These are phyloP conservation scores for Metschnikowia orientalis DNA, from an alignment of 805 yeast genomes.

Conservation along the genomic window DNA sequence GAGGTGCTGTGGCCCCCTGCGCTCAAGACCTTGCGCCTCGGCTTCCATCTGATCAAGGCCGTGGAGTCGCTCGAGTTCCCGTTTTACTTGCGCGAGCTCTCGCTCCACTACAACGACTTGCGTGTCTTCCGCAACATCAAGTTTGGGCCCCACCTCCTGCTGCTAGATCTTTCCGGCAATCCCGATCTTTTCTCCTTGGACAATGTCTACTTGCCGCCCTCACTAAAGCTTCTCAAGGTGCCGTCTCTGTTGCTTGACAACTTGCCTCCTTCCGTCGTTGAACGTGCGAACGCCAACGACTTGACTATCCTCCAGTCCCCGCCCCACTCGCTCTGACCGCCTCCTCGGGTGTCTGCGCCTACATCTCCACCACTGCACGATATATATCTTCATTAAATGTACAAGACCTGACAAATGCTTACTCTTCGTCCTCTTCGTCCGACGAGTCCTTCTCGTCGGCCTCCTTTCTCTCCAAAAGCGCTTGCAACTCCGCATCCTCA, in stretches of 20 bases:
- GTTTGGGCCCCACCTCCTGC: constrained; percentile 31
- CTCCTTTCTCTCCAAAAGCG: constrained; percentile 89
- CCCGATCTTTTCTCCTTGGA: constrained; percentile 37
- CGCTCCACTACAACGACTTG: constrained; percentile 38
- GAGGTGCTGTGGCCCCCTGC: constrained; percentile 37
- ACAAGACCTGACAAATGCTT: constrained; percentile 15
- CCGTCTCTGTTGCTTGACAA: constrained; percentile 32
- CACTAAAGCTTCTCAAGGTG: constrained; percentile 33
- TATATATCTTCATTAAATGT: constrained; percentile 8
- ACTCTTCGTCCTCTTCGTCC: constrained; percentile 62
- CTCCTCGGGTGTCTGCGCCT: background rate
- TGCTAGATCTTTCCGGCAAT: constrained; percentile 40
- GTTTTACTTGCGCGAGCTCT: constrained; percentile 24
- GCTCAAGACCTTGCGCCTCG: constrained; percentile 33
- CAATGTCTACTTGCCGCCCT: constrained; percentile 34
- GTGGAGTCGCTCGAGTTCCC: constrained; percentile 41
- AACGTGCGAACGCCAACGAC: constrained; percentile 36
- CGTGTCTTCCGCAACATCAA: constrained; percentile 33
- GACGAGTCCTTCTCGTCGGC: constrained; percentile 81
- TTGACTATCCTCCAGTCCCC: constrained; percentile 29
- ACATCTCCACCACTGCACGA: background rate
- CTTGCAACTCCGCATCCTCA: constrained; percentile 96
- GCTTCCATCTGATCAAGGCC: constrained; percentile 36
- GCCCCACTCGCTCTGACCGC: constrained; percentile 12
- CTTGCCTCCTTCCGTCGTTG: constrained; percentile 35